phyloP scores from a whole-genome alignment of 805 yeast genomes.

The Tetrapisispora taiwanensis region DNA sequence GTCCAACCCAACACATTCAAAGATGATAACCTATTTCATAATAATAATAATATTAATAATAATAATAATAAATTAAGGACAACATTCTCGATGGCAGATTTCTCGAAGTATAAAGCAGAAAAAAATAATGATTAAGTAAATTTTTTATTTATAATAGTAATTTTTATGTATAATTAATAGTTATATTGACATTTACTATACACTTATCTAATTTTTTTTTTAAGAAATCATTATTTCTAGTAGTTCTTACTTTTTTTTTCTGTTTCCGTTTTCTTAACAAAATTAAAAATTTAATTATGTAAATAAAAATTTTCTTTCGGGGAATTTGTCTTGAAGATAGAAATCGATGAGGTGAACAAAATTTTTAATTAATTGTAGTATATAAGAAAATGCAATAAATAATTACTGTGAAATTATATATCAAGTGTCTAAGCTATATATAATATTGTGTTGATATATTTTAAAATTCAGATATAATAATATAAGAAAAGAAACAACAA shows the following conservation, averaged over 20 bases:
- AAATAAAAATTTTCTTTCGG: not conserved
- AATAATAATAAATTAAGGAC: slow-evolving; percentile 10
- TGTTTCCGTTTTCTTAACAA: no score
- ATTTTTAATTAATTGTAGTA: not conserved
- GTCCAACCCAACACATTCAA: not conserved
- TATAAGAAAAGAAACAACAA: slow-evolving; percentile 4
- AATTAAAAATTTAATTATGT: not conserved
- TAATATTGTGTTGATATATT: no score
- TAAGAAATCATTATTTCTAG: no score
- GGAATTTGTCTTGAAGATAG: not conserved
- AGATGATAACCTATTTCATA: slow-evolving; percentile 4
- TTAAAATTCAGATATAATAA: no score
- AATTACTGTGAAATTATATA: not conserved
- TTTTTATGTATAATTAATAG: no score
- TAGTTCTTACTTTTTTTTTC: no score
- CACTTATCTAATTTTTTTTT: no score
- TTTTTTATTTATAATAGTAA: no score
- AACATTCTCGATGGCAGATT: slow-evolving; percentile 23
- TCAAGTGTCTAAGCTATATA: no score
- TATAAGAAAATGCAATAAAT: not conserved
- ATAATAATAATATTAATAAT: slow-evolving; percentile 6
- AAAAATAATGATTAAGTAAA: slow-evolving; percentile 8
- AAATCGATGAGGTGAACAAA: slow-evolving; percentile 1
- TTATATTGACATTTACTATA: no score
- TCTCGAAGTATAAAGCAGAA: slow-evolving; percentile 20